Evolutionary conservation across 495 filamentous ascomycete species (phyloP), one percentile per base, ranked within the genome.

Genomic region (Penicillium cinerascens): DNA sequence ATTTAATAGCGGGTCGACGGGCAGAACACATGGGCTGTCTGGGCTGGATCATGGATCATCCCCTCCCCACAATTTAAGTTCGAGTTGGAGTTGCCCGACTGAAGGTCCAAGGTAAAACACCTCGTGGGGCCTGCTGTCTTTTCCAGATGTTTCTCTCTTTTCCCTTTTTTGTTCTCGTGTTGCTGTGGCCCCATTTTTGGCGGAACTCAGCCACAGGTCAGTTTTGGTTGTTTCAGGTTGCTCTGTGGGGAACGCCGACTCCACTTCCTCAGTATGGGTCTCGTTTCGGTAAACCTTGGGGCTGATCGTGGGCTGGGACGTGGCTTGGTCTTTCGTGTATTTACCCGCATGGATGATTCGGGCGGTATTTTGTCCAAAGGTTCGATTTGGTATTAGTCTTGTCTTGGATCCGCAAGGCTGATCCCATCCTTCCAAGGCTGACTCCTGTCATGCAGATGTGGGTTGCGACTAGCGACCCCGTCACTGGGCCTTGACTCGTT

Each of bases 201-300:
- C 25, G 35, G 26, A 23, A 55, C 62, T 51, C 51, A 65, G 63
- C 59, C 56, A 60, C 59, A 63, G 58, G 55, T 58, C 56, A 49
- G 27, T 54, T 58, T n/a, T 55, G 56, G 63, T 44, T 53, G 63
- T 65, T 65, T 65, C 63, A 65, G 56, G 38, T 43, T 65, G 53
- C 1, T 47, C 51, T 65, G 59, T 65, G 63, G 63, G 63, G 63
- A 56, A 25, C 42, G 13, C 16, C 6, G 23, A 18, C 47, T 45
- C 56, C 60, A 63, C 57, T 48, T 26, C 29, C 37, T 53, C 44
- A 52, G 45, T 53, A 56, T 47, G 35, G 53, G 47, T 47, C 42
- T 47, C 49, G 44, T 40, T 52, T 27, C 16, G 52, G 57, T 26
- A 44, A 18, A 35, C 35, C 17, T 45, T 20, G 36, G 17, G 17